These are phyloP conservation scores for Colletotrichum nymphaeae DNA, from an alignment of 2,329 filamentous ascomycete species.

Conservation along the genomic window DNA sequence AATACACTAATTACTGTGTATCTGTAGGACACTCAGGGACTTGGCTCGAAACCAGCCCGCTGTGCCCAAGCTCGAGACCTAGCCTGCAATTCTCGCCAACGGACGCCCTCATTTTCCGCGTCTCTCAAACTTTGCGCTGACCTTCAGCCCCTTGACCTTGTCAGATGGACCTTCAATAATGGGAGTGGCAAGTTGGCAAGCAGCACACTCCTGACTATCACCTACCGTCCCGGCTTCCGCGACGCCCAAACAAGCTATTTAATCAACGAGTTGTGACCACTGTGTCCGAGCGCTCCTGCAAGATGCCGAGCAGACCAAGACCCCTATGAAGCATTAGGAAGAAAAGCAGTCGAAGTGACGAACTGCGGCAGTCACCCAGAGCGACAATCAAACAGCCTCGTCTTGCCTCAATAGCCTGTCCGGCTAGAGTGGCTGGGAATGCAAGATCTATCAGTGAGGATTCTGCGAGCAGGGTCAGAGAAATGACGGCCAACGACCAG, in stretches of 20 bases:
- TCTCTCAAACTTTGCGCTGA: constrained; percentile 21
- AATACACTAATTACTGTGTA: not conserved
- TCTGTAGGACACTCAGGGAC: constrained; percentile 7
- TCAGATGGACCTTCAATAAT: constrained; percentile 30
- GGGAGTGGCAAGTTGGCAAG: constrained; percentile 28
- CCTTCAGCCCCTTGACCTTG: constrained; percentile 32
- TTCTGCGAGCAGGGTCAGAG: not conserved
- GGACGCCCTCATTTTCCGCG: constrained; percentile 12
- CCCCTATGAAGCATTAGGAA: constrained; percentile 3
- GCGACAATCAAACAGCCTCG: not conserved
- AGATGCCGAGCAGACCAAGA: not conserved
- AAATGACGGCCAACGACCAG: constrained; percentile 18
- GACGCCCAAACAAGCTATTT: constrained; percentile 11
- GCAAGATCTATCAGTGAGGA: not conserved
- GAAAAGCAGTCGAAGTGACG: not conserved
- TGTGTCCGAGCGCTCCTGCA: constrained; percentile 23
- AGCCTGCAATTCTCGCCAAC: constrained; percentile 18
- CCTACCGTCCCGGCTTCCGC: constrained; percentile 32
- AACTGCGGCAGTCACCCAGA: constrained; percentile 1
- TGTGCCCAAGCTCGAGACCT: constrained; percentile 19
- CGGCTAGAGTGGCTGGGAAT: not conserved
- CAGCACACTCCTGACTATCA: constrained; percentile 25
- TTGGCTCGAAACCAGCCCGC: constrained; percentile 19
- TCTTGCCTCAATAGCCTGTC: not conserved
- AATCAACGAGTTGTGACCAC: constrained; percentile 8